Percentiles rank a stretch among this genome's conserved stretches.
Evolutionary conservation across 352 stramenopile genomes (phyloP).

Genomic region (Phytophthora sp.): DNA sequence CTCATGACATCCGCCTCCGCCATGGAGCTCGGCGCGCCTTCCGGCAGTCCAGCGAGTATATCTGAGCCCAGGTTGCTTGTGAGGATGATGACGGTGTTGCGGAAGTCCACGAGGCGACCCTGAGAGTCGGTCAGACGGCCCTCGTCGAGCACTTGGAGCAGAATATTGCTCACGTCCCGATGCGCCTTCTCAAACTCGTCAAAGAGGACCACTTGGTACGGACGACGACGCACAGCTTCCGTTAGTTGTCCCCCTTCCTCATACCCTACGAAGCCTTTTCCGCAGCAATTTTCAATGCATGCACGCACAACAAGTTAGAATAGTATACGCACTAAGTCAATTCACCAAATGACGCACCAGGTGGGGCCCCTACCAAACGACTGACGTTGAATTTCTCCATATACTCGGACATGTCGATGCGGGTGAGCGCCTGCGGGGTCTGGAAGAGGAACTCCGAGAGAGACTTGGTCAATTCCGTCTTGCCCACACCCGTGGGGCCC

Average conservation of each 20-base stretch:
- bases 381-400: constrained; percentile 97
- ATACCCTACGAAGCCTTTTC: constrained; percentile 94
- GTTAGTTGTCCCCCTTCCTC: constrained; percentile 97
- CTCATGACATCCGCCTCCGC: constrained; percentile 89
- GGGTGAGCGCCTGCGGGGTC: constrained; percentile 92
- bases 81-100: constrained; percentile 98
- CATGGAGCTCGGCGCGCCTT: constrained; percentile 53
- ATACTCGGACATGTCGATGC: constrained; percentile 98
- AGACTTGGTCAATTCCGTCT: constrained; percentile 97
- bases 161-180: constrained; percentile 96
- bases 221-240: constrained; percentile 93
- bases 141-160: constrained; percentile 92
- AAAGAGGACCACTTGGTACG: constrained; percentile 97
- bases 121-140: constrained; percentile 96
- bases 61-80: constrained; percentile 97
- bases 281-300: too few species aligned
- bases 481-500: constrained; percentile 93
- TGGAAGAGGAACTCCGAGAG: constrained; percentile 97
- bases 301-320: too few species aligned
- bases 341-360: too few species aligned
- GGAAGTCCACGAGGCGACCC: constrained; percentile 96
- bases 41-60: constrained; percentile 66
- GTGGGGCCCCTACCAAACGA: constrained; percentile 91
- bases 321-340: too few species aligned
- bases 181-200: constrained; percentile 99